phyloP scores from a whole-genome alignment of 1,284 basidiomycete genomes.

The Tausonia pullulans region DNA sequence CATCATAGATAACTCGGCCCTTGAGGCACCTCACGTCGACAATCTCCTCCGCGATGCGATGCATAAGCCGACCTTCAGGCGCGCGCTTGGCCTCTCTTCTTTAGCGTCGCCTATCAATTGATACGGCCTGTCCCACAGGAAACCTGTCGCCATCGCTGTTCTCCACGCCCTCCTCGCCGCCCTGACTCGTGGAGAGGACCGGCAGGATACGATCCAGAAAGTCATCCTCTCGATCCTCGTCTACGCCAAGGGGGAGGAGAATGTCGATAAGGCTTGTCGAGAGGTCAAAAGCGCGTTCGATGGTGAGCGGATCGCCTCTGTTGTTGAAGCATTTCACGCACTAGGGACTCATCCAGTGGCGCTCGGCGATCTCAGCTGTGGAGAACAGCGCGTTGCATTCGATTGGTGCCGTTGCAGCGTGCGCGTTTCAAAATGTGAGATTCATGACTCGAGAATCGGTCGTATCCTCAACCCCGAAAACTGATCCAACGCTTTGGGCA shows the following conservation, averaged over 20 bases:
- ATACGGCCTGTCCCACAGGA: neutral
- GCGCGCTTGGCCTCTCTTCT: too few relatives aligned
- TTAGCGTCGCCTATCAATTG: neutral
- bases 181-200: neutral
- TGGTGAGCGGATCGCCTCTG: neutral
- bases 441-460: too few relatives aligned
- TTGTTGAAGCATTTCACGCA: too few relatives aligned
- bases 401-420: too few relatives aligned
- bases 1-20: neutral
- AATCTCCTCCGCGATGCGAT: constrained; percentile 2
- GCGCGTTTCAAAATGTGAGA: too few relatives aligned
- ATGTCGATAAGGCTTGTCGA: neutral
- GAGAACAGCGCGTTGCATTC: too few relatives aligned
- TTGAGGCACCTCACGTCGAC: neutral
- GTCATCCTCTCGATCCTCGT: constrained; percentile 3
- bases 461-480: too few relatives aligned
- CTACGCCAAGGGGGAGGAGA: neutral
- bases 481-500: too few relatives aligned
- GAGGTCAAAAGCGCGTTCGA: constrained; percentile 7
- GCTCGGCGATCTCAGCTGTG: too few relatives aligned
- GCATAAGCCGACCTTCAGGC: constrained; percentile 7
- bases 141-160: neutral
- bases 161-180: neutral
- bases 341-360: too few relatives aligned
- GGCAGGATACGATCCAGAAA: neutral